phyloP scores from a whole-genome alignment of 129 eudicot genomes.

The Artemisia argyi region DNA sequence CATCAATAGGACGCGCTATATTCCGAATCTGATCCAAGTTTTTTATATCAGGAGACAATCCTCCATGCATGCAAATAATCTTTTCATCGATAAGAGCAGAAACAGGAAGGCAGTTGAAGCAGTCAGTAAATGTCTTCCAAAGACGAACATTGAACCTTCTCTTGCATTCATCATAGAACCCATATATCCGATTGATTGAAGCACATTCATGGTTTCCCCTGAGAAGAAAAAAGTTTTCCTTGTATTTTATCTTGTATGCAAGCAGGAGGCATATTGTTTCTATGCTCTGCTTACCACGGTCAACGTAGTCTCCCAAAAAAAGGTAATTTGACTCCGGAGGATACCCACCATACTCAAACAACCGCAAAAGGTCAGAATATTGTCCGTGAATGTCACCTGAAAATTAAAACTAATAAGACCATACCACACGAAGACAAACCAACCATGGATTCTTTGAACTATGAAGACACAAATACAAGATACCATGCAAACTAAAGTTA shows the following conservation, averaged over 20 bases:
- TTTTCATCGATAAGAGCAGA: conserved; percentile 71
- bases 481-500: not conserved
- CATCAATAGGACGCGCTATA: conserved; percentile 53
- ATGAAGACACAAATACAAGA: not conserved
- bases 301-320: conserved; percentile 64
- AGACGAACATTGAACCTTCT: conserved; percentile 60
- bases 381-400: conserved; percentile 71
- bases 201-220: conserved; percentile 69
- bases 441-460: not conserved
- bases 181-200: conserved; percentile 62
- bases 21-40: conserved; percentile 55
- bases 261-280: conserved; percentile 69
- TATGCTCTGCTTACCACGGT: conserved; percentile 75
- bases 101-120: conserved; percentile 63
- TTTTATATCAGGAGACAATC: conserved; percentile 59
- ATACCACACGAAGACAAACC: not conserved
- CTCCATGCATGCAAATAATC: conserved; percentile 75
- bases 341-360: conserved; percentile 64
- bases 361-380: conserved; percentile 54
- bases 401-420: conserved; percentile 1
- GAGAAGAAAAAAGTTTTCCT: conserved; percentile 69
- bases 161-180: conserved; percentile 65
- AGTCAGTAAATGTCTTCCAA: conserved; percentile 64
- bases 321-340: conserved; percentile 61
- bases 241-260: conserved; percentile 66